Evolutionary conservation across 23 red algal genomes (phyloP).

Genomic region (Agarophyton chilense): DNA sequence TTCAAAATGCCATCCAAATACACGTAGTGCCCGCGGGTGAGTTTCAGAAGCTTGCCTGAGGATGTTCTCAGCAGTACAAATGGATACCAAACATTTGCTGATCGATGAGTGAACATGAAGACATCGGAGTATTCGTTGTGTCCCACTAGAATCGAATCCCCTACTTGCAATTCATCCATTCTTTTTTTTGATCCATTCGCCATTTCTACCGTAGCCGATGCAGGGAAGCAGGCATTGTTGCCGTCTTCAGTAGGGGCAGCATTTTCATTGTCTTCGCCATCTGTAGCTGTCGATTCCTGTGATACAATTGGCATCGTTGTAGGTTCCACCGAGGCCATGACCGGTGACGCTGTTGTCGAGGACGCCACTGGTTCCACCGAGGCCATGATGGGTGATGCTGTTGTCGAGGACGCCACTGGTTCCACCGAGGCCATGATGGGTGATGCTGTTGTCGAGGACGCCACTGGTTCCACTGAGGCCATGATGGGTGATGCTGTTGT

Average conservation of each 20-base stretch:
- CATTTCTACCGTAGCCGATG: conserved; percentile 37
- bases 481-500: background rate
- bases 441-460: background rate
- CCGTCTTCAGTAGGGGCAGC: background rate
- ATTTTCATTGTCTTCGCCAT: background rate
- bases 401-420: background rate
- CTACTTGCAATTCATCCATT: conserved; percentile 67
- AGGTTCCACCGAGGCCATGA: too few relatives aligned
- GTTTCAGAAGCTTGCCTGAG: background rate
- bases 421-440: too few relatives aligned
- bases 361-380: too few relatives aligned
- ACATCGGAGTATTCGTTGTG: conserved; percentile 43
- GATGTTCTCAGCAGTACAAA: conserved; percentile 43
- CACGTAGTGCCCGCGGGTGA: conserved; percentile 46
- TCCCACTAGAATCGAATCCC: conserved; percentile 52
- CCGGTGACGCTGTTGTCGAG: background rate
- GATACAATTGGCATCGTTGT: too few relatives aligned
- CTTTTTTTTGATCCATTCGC: conserved; percentile 4
- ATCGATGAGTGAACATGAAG: conserved; percentile 66
- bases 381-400: too few relatives aligned
- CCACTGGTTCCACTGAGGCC: too few relatives aligned
- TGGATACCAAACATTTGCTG: background rate
- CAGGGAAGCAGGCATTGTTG: conserved; percentile 63
- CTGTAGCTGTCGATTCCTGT: background rate
- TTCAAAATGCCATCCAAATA: conserved; percentile 31